phyloP scores from a whole-genome alignment of 345 rosid species.

The Eucalyptus caleyi region DNA sequence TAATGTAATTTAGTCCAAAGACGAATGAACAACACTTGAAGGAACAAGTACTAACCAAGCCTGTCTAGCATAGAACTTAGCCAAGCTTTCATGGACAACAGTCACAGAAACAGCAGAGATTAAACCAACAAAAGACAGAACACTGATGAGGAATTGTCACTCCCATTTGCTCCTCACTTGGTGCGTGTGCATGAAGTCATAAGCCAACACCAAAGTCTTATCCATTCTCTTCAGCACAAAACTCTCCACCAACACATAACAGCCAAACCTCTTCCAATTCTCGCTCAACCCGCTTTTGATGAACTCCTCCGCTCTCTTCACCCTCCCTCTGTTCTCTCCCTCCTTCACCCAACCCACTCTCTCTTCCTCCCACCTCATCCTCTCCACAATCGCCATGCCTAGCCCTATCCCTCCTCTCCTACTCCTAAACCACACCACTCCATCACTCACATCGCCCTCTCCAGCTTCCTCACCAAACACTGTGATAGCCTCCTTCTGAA shows the following conservation, averaged over 20 bases:
- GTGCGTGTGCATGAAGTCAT: constrained; percentile 36
- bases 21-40: too few species aligned
- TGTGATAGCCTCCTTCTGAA: constrained; percentile 15
- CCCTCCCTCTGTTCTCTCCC: neutral
- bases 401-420: constrained; percentile 19
- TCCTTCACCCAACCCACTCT: constrained; percentile 33
- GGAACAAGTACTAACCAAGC: too few species aligned
- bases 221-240: constrained; percentile 48
- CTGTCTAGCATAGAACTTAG: neutral
- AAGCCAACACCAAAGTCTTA: constrained; percentile 24
- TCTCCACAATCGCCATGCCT: constrained; percentile 20
- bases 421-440: constrained; percentile 20
- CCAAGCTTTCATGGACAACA: neutral
- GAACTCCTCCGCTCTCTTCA: constrained; percentile 14
- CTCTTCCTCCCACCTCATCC: constrained; percentile 43
- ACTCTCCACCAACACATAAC: constrained; percentile 52
- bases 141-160: neutral
- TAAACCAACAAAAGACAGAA: neutral
- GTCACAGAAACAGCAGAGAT: neutral
- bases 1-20: neutral
- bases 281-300: neutral
- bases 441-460: neutral
- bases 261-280: constrained; percentile 36
- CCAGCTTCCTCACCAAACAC: constrained; percentile 10
- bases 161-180: constrained; percentile 27